A percentile compares a stretch with the other conserved stretches of the same genome.
These are phyloP conservation scores for Mucor plumbeus DNA, from an alignment of 371 early-diverging fungal species.

Conservation along the genomic window DNA sequence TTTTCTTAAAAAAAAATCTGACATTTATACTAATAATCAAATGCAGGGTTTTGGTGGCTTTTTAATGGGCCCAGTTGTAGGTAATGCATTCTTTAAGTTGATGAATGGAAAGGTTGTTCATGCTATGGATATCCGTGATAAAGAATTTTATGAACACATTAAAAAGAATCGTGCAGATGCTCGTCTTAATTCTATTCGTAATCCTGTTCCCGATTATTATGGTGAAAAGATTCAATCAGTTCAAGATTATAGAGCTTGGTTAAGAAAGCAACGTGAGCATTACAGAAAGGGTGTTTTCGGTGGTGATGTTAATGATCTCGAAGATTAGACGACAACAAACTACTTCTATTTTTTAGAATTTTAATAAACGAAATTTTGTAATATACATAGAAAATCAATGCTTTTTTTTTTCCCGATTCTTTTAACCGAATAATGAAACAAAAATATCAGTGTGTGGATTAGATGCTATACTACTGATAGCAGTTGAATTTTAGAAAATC, in stretches of 20 bases:
- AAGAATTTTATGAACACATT: slow-evolving; percentile 82
- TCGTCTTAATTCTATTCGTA: slow-evolving; percentile 72
- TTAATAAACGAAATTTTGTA: slow-evolving; percentile 9
- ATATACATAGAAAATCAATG: neutral
- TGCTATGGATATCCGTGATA: slow-evolving; percentile 74
- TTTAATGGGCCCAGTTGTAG: slow-evolving; percentile 73
- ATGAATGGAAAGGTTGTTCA: slow-evolving; percentile 59
- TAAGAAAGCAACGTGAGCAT: slow-evolving; percentile 87
- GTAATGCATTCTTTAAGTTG: slow-evolving; percentile 66
- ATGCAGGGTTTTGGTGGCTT: slow-evolving; percentile 69
- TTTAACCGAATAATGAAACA: too few relatives aligned
- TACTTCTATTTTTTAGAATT: neutral
- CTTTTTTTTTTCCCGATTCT: neutral
- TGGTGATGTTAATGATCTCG: slow-evolving; percentile 40
- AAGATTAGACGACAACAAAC: slow-evolving; percentile 9
- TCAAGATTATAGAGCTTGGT: slow-evolving; percentile 84
- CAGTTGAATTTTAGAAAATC: too few relatives aligned
- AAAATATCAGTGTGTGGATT: too few relatives aligned
- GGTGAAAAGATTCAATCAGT: slow-evolving; percentile 91
- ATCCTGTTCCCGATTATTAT: slow-evolving; percentile 91
- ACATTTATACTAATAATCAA: neutral
- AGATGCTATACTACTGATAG: too few relatives aligned
- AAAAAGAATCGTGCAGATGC: slow-evolving; percentile 82
- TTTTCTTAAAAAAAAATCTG: neutral
- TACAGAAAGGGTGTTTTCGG: slow-evolving; percentile 76